phyloP scores from a whole-genome alignment of 2,329 filamentous ascomycete genomes.

The Calonectria pseudoturangicola region DNA sequence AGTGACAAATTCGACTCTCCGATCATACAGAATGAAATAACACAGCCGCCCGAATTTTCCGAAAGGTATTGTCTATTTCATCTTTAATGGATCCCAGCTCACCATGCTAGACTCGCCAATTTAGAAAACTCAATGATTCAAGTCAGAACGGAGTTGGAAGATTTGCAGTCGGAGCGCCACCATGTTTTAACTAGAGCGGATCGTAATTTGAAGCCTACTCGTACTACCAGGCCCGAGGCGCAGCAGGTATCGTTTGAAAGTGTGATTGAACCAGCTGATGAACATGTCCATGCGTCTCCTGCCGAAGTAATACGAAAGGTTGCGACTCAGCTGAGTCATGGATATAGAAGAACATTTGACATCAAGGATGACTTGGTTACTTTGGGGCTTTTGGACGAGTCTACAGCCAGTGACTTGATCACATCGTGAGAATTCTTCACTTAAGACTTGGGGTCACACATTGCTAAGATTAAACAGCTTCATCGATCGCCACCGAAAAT shows the following conservation, averaged over 20 bases:
- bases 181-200: no score
- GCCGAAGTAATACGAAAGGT: constrained; percentile 45
- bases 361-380: constrained; percentile 40
- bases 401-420: constrained; percentile 38
- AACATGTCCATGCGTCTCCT: background rate
- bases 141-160: background rate
- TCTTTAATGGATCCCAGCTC: background rate
- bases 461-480: constrained; percentile 33
- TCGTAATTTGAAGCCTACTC: no score
- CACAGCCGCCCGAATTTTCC: background rate
- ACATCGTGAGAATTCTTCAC: background rate
- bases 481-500: constrained; percentile 37
- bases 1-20: background rate
- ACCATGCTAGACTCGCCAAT: background rate
- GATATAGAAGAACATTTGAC: constrained; percentile 40
- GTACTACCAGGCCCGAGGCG: background rate
- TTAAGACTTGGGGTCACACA: no score
- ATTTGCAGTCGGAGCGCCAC: background rate
- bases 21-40: background rate
- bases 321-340: constrained; percentile 38
- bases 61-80: background rate
- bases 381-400: constrained; percentile 34
- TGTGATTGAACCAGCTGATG: background rate
- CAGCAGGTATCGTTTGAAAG: background rate
- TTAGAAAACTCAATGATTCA: background rate